Percentiles rank a stretch among this genome's conserved stretches.
These are phyloP conservation scores for Dryas drummondii DNA, from an alignment of 306 rosid species.

Conservation along the genomic window DNA sequence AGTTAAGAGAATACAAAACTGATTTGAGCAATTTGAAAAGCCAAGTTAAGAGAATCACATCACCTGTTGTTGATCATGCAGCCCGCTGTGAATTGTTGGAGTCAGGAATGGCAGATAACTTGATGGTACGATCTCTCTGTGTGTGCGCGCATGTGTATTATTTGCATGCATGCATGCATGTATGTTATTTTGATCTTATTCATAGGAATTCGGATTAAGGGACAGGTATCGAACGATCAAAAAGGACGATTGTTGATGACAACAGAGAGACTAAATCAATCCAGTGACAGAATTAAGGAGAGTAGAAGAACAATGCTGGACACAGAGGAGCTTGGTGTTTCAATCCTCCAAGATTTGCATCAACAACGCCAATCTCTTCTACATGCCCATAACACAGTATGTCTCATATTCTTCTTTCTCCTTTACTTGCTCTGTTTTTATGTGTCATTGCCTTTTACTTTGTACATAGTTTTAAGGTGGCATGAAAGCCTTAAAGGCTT, in stretches of 20 bases:
- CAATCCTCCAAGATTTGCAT: slow-evolving; percentile 66
- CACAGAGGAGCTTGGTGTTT: slow-evolving; percentile 64
- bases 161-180: not conserved
- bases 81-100: slow-evolving; percentile 48
- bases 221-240: slow-evolving; percentile 55
- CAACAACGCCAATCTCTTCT: slow-evolving; percentile 62
- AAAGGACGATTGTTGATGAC: slow-evolving; percentile 55
- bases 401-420: not conserved
- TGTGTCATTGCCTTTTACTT: not conserved
- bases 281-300: slow-evolving; percentile 50
- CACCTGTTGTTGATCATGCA: slow-evolving; percentile 28
- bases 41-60: slow-evolving; percentile 41
- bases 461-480: too few species aligned
- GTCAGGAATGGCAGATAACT: slow-evolving; percentile 41
- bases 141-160: not conserved
- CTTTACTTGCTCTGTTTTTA: not conserved
- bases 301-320: slow-evolving; percentile 58
- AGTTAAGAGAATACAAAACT: slow-evolving; percentile 53
- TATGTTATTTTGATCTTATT: not conserved
- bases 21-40: slow-evolving; percentile 50
- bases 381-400: slow-evolving; percentile 46
- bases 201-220: not conserved
- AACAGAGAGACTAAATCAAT: slow-evolving; percentile 60
- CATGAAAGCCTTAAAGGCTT: too few species aligned
- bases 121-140: slow-evolving; percentile 30